Base-by-base conservation (phyloP, 768 basidiomycete genomes). In the Mycena metata region DNA sequence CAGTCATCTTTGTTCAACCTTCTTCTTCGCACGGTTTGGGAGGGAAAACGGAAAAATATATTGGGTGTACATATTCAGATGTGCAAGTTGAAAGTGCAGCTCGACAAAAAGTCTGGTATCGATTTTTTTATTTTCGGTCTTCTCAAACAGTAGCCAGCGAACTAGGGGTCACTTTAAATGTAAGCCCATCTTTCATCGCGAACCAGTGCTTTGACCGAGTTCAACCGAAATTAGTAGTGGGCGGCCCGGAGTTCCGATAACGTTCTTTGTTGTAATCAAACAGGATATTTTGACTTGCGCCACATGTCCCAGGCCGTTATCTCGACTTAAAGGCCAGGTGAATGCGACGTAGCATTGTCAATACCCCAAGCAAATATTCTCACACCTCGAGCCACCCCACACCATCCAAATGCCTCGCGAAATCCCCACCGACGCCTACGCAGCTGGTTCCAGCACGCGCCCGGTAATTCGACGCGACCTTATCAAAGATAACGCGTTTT, bases 221-320 rank as follows among this genome's bases (percentile, higher is more conserved):
- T 39, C 30, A 30, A 49, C 56, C 59, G 35, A 36, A 49, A 47
- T 36, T 41, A 3, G 54, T 35, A 8, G 17, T 19, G n/a, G n/a
- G n/a, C 65, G 65, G 65, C 12, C 49, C 65, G 65, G 24, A 12
- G 35, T 16, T 33, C 64, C 43, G 64, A 21, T 59, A 43, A 51
- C 60, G 60, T 52, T 62, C 19, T 62, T 52, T 41, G 60, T 61
- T 60, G 24, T 42, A 52, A 51, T 56, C 66, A 61, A 39, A 52
- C 59, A 39, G 39, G 10, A 11, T 12, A 54, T 47, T 61, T 30
- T 56, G 52, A 57, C 66, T 36, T 60, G 24, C 52, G 59, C 66
- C 66, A 67, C 66, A 67, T 55, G 45, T 36, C 42, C n/a, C 45
- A 41, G 45, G 45, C 52, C 60, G 45, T 67, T 67, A 61, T 67